Evolutionary conservation across 2,329 filamentous ascomycete genomes (phyloP).

Genomic region (Didymella segeticola): DNA sequence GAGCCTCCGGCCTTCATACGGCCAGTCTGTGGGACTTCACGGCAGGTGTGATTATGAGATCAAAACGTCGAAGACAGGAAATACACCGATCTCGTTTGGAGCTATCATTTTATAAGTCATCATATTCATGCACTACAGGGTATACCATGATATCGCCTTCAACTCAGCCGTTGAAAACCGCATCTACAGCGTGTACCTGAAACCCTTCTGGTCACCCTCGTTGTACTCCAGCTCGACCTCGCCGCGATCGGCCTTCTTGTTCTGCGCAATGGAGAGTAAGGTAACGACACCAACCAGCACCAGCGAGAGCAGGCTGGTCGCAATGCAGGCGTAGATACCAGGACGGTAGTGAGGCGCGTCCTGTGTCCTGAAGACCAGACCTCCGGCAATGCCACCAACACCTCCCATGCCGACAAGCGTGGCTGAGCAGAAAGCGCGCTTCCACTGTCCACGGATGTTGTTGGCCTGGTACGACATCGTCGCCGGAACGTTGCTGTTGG

Average conservation of each 20-base stretch:
- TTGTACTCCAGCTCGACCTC: slow-evolving; percentile 51
- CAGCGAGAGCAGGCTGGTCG: slow-evolving; percentile 47
- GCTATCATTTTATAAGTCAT: no score
- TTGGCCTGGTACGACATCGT: slow-evolving; percentile 83
- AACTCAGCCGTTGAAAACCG: no score
- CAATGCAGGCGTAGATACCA: slow-evolving; percentile 50
- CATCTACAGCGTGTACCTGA: slow-evolving; percentile 41
- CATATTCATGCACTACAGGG: no score
- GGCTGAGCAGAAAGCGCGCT: slow-evolving; percentile 79
- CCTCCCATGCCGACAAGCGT: slow-evolving; percentile 78
- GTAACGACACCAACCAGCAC: slow-evolving; percentile 43
- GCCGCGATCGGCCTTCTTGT: slow-evolving; percentile 50
- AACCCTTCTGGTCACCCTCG: slow-evolving; percentile 43
- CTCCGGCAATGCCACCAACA: slow-evolving; percentile 78
- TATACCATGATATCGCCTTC: no score
- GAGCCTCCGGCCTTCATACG: no score
- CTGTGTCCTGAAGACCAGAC: slow-evolving; percentile 67
- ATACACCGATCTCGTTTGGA: no score
- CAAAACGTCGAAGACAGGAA: no score
- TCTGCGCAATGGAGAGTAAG: slow-evolving; percentile 44
- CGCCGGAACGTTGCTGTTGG: slow-evolving; percentile 78
- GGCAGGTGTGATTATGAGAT: no score
- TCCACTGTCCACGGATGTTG: slow-evolving; percentile 89
- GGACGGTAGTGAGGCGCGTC: slow-evolving; percentile 45
- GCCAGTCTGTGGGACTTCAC: no score